Percentiles rank a stretch among this genome's conserved stretches.
Conservation (phyloP, 2,329 filamentous ascomycete species). For the Sporothrix pseudoabietina region DNA sequence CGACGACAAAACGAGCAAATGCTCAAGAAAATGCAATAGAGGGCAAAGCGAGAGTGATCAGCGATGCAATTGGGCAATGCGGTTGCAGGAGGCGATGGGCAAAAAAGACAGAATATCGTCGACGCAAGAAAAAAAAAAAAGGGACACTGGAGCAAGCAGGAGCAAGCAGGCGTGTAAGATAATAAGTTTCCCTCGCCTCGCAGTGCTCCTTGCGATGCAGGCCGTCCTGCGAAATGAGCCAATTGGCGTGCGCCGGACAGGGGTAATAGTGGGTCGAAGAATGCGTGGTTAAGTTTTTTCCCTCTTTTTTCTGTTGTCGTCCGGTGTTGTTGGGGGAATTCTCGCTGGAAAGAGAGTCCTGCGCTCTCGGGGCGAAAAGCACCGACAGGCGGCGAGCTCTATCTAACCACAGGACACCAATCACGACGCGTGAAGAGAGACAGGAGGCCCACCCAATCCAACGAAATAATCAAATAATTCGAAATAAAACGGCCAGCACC, state of each 20-base stretch:
- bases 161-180: conserved; percentile 8
- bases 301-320: conserved; percentile 26
- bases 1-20: neutral
- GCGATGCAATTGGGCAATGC: conserved; percentile 16
- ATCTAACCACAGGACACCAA: neutral
- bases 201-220: conserved; percentile 2
- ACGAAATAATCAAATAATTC: neutral
- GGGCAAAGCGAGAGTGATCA: neutral
- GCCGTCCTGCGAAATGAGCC: conserved; percentile 9
- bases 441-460: neutral
- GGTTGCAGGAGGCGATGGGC: conserved; percentile 21
- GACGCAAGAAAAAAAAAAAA: conserved; percentile 20
- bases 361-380: conserved; percentile 29
- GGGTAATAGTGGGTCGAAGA: conserved; percentile 16
- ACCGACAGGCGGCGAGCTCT: conserved; percentile 30
- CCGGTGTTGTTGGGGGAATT: conserved; percentile 29
- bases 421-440: neutral
- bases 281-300: conserved; percentile 29
- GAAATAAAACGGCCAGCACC: conserved; percentile 8
- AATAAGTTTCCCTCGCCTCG: conserved; percentile 23
- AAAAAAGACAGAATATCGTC: conserved; percentile 23
- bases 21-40: neutral
- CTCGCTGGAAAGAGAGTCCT: conserved; percentile 28
- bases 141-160: conserved; percentile 18
- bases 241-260: conserved; percentile 17